These are phyloP conservation scores for Cadophora sp. DNA, from an alignment of 2,329 filamentous ascomycete genomes.

Conservation along the genomic window DNA sequence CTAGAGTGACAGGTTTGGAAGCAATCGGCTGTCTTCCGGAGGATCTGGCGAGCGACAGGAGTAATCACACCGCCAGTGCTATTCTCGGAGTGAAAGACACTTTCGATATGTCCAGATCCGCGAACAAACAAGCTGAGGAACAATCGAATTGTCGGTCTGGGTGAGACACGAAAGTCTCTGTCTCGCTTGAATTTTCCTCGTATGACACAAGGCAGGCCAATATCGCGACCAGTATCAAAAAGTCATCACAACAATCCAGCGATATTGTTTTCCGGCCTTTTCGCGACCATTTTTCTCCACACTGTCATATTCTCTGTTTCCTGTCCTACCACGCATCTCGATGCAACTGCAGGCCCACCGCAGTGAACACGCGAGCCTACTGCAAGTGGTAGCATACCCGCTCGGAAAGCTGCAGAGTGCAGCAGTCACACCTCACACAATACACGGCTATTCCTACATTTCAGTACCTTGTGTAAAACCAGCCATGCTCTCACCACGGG, in stretches of 20 bases:
- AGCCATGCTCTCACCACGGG: constrained; percentile 13
- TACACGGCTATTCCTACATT: constrained; percentile 9
- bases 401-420: constrained; percentile 8
- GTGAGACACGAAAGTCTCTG: constrained; percentile 18
- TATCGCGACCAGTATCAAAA: background rate
- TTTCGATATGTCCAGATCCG: background rate
- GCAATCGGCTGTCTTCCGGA: constrained; percentile 12
- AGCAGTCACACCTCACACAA: constrained; percentile 9
- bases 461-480: constrained; percentile 2
- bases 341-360: constrained; percentile 14
- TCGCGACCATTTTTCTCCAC: background rate
- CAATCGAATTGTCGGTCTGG: constrained; percentile 15
- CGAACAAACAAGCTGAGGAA: constrained; percentile 15
- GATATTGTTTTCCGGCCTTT: background rate
- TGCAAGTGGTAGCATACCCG: constrained; percentile 9
- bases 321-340: constrained; percentile 9
- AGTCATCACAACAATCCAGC: background rate
- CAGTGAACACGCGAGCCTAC: constrained; percentile 8
- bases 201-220: constrained; percentile 7
- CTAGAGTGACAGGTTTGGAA: background rate
- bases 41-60: constrained; percentile 20
- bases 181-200: background rate
- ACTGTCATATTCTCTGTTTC: constrained; percentile 1
- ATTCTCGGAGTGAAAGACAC: background rate
- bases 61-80: constrained; percentile 14